Evolutionary conservation across 1,139 yeast genomes (phyloP).

Genomic region (Diutina rugosa): DNA sequence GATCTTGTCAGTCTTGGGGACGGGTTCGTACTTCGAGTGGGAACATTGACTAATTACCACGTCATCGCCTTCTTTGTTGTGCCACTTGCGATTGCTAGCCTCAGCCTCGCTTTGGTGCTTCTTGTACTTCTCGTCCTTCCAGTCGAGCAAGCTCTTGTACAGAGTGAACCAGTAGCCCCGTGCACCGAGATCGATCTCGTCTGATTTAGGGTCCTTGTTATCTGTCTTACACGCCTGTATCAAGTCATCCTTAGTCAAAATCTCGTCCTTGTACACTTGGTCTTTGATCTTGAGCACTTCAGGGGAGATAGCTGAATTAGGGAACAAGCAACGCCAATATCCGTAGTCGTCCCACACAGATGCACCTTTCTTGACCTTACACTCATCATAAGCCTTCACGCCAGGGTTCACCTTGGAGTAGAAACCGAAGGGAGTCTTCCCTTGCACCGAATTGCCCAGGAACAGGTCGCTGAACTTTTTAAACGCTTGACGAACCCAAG

Average conservation of each 20-base stretch:
- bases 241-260: conserved; percentile 41
- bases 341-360: conserved; percentile 75
- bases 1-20: not conserved
- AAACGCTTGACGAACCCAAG: not conserved
- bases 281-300: conserved; percentile 18
- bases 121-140: conserved; percentile 29
- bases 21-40: not conserved
- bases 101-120: not conserved
- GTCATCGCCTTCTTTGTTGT: not conserved
- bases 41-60: not conserved
- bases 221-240: conserved; percentile 10
- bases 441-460: not conserved
- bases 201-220: conserved; percentile 7
- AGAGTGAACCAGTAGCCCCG: conserved; percentile 40
- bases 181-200: conserved; percentile 23
- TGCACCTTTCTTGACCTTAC: conserved; percentile 50
- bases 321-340: conserved; percentile 81
- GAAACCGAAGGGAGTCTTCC: conserved; percentile 29
- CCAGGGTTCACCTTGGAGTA: conserved; percentile 55
- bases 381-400: conserved; percentile 43
- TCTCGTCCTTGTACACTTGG: conserved; percentile 8
- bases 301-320: conserved; percentile 33
- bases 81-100: not conserved
- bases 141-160: conserved; percentile 51
- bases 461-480: not conserved